Evolutionary conservation across 768 basidiomycete species (phyloP).

Genomic region (Panellus pusillus): DNA sequence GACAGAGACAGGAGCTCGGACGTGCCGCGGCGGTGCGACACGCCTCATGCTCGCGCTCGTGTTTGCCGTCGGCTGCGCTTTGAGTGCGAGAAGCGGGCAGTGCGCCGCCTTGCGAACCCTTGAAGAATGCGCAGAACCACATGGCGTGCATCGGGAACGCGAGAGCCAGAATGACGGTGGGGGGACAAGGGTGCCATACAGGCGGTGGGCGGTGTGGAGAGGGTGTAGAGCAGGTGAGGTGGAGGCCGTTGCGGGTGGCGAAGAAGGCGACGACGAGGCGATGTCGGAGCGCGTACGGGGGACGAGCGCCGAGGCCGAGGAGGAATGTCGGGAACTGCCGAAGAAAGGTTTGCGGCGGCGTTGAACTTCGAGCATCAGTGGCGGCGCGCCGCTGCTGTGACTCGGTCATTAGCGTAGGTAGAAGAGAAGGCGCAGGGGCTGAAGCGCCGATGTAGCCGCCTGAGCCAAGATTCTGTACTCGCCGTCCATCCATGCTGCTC

Average conservation of each 20-base stretch:
- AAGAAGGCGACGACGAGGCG: conserved; percentile 50
- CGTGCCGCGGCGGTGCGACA: too few species aligned
- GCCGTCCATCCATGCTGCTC: too few species aligned
- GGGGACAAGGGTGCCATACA: conserved; percentile 37
- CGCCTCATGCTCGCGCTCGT: too few species aligned
- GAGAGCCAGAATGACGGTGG: conserved; percentile 37
- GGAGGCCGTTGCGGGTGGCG: conserved; percentile 49
- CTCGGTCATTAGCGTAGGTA: too few species aligned
- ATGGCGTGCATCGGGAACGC: conserved; percentile 50
- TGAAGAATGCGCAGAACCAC: too few species aligned
- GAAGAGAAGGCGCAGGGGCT: too few species aligned
- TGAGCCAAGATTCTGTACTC: too few species aligned
- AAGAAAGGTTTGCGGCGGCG: too few species aligned
- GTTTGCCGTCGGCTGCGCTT: not conserved
- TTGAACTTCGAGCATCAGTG: too few species aligned
- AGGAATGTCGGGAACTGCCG: conserved; percentile 53
- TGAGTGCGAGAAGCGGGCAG: not conserved
- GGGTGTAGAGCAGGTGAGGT: conserved; percentile 38
- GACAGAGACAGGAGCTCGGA: too few species aligned
- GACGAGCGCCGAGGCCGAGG: conserved; percentile 47
- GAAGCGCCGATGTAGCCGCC: too few species aligned
- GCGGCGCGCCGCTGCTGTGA: too few species aligned
- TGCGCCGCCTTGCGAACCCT: conserved; percentile 41
- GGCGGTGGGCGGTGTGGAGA: conserved; percentile 29
- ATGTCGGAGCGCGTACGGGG: conserved; percentile 46